A percentile compares a stretch with the other conserved stretches of the same genome.
phyloP scores from a whole-genome alignment of 176 grass and related monocot genomes.

The Calamus simplicifolius region DNA sequence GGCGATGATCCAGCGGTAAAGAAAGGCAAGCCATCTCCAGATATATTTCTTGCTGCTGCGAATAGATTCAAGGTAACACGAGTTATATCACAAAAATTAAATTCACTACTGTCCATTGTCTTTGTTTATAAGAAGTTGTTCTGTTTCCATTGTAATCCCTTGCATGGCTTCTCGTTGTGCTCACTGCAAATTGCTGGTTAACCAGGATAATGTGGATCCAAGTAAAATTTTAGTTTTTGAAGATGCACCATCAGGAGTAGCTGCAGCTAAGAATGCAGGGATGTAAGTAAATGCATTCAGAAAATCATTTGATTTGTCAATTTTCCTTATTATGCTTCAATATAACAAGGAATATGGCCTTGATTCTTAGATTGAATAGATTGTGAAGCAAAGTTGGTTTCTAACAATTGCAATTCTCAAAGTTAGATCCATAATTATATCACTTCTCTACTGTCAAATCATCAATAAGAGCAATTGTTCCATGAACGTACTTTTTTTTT shows the following conservation, averaged over 20 bases:
- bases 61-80: conserved; percentile 59
- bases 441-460: no score
- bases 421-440: no score
- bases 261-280: conserved; percentile 79
- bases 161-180: conserved; percentile 5
- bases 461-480: no score
- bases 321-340: no score
- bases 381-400: no score
- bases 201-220: conserved; percentile 51
- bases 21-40: conserved; percentile 83
- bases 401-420: no score
- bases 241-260: conserved; percentile 82
- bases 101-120: no score
- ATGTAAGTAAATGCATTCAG: conserved; percentile 42
- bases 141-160: conserved; percentile 1
- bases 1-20: conserved; percentile 88
- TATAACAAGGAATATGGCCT: no score
- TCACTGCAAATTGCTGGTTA: conserved; percentile 1
- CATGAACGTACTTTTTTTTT: no score
- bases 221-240: conserved; percentile 82
- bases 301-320: no score
- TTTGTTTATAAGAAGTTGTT: not conserved
- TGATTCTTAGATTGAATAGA: no score
- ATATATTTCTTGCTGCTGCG: conserved; percentile 81
- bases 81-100: no score